Evolutionary conservation across 345 rosid genomes (phyloP), one percentile per base, ranked within the genome.

Genomic region (Eutrema heterophyllum): DNA sequence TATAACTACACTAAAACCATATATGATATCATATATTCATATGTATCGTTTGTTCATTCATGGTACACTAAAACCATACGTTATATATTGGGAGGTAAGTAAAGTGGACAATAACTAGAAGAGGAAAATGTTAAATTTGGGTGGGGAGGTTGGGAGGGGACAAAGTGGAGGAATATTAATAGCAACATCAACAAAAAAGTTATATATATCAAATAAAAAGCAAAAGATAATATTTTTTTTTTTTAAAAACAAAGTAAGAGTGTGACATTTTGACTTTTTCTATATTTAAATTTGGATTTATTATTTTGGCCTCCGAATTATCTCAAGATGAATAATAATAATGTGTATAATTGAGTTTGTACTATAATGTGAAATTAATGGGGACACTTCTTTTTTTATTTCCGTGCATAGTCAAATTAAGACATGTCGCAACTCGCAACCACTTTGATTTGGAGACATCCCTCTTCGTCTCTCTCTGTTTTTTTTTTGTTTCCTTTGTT

Each of bases 131-230:
- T 76, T 46, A 49, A 66, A 44, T 43, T 58, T 77, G 67, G 76
- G 81, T 71, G 72, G 77, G 69, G 77, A 49, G 24, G 72, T 70
- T 70, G 4, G 83, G 64, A 81, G 86, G 97, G 78, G 96, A 88
- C 98, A 93, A 91, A 90, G 89, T 89, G 97, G 96, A 89, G 85
- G 97, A 76, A 89, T 87, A 89, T 89, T 91, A 86, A 77, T 76
- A 87, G 79, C 89, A 86, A 79, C 81, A 70, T 63, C 36, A 71
- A 71, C 67, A 81, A 32, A 78, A 48, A 70, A 46, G 26, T 15
- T 12, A 69, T 66, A 77, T 40, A 76, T 59, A 81, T 83, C 69
- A 61, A 76, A 65, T 30, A 9, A 48, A 70, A 29, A 49, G 49
- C 51, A 44, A 48, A 67, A 63, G 57, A 39, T 51, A 57, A 66